phyloP scores from a whole-genome alignment of 2,329 filamentous ascomycete genomes.

The Claviceps monticola region DNA sequence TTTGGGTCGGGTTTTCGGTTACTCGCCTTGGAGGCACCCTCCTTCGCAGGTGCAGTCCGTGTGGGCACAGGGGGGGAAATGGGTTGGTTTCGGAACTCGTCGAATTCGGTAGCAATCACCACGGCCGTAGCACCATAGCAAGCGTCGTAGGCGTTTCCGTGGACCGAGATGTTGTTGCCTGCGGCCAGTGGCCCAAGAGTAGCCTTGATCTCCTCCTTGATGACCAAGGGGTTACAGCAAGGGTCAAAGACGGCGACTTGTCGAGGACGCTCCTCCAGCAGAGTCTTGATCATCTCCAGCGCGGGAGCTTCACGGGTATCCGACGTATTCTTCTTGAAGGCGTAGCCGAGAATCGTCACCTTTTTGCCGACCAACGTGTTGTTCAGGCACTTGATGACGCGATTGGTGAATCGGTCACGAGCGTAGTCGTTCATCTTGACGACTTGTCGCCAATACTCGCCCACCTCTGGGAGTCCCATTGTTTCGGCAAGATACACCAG shows the following conservation, averaged over 20 bases:
- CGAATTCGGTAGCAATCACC: conserved; percentile 41
- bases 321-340: conserved; percentile 68
- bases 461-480: conserved; percentile 55
- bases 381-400: conserved; percentile 53
- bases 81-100: conserved; percentile 36
- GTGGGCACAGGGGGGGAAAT: conserved; percentile 17
- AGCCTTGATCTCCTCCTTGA: conserved; percentile 35
- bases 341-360: conserved; percentile 58
- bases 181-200: conserved; percentile 26
- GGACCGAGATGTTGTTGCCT: conserved; percentile 31
- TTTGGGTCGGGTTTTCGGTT: conserved; percentile 25
- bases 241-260: conserved; percentile 60
- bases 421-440: conserved; percentile 67
- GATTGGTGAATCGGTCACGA: conserved; percentile 51
- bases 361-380: conserved; percentile 58
- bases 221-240: conserved; percentile 37
- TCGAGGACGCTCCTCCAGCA: conserved; percentile 49
- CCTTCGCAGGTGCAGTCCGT: conserved; percentile 8
- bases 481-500: conserved; percentile 61
- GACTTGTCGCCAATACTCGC: conserved; percentile 61
- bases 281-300: conserved; percentile 49
- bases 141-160: conserved; percentile 34
- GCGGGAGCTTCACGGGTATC: conserved; percentile 62
- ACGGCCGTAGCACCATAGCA: conserved; percentile 35
- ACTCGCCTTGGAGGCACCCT: conserved; percentile 16